Evolutionary conservation across 768 basidiomycete species (phyloP).

Genomic region (Hericium coralloides): DNA sequence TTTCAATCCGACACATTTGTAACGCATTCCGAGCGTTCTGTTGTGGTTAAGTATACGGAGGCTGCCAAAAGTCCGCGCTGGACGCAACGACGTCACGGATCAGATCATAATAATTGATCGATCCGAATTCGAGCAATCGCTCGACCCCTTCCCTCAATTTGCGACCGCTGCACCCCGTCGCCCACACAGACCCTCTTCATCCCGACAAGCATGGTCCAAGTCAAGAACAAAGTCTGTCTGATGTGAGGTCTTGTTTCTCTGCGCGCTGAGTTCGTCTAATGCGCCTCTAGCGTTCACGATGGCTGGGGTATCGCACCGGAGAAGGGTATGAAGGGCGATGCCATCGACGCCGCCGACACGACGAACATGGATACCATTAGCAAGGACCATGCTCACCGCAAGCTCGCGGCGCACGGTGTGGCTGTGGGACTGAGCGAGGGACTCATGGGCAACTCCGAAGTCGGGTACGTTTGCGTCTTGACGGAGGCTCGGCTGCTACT

Average conservation of each 20-base stretch:
- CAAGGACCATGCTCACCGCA: slow-evolving; percentile 61
- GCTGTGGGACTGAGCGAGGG: slow-evolving; percentile 90
- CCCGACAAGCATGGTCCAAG: slow-evolving; percentile 32
- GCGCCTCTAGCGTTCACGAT: slow-evolving; percentile 70
- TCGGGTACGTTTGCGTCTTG: slow-evolving; percentile 54
- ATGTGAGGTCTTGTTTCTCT: slow-evolving; percentile 44
- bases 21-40: no score
- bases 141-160: background rate
- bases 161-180: background rate
- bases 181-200: background rate
- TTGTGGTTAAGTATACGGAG: no score
- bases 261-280: no score
- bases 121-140: background rate
- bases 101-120: background rate
- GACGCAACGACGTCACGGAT: background rate
- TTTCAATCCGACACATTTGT: no score
- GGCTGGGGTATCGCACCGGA: slow-evolving; percentile 82
- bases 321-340: slow-evolving; percentile 74
- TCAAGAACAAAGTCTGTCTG: slow-evolving; percentile 86
- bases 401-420: slow-evolving; percentile 78
- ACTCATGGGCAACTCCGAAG: slow-evolving; percentile 97
- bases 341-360: slow-evolving; percentile 78
- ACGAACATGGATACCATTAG: slow-evolving; percentile 86
- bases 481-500: background rate
- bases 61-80: background rate